phyloP scores from a whole-genome alignment of 495 filamentous ascomycete species.

The Aspergillus nidulans region DNA sequence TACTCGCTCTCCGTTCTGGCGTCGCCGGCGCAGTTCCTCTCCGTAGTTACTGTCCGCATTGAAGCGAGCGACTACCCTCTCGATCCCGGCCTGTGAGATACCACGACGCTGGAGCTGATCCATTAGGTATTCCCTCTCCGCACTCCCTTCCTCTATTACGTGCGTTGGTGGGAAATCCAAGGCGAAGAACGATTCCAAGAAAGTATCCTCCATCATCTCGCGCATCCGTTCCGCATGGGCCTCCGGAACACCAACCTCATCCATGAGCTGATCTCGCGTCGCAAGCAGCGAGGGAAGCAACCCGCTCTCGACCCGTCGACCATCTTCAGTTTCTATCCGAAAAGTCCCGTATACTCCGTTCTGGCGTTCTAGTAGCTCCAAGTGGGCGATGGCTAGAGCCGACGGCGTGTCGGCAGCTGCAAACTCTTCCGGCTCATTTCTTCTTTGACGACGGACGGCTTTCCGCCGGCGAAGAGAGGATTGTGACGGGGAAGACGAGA shows the following conservation, averaged over 20 bases:
- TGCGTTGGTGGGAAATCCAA: constrained; percentile 42
- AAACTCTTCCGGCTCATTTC: constrained; percentile 26
- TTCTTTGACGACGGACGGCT: constrained; percentile 39
- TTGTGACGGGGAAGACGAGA: constrained; percentile 24
- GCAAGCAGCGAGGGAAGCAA: constrained; percentile 41
- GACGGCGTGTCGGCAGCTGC: constrained; percentile 32
- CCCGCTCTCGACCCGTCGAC: constrained; percentile 43
- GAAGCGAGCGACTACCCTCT: constrained; percentile 36
- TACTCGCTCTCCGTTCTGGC: constrained; percentile 40
- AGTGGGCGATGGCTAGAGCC: constrained; percentile 38
- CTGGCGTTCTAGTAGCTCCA: constrained; percentile 42
- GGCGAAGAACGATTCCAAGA: constrained; percentile 47
- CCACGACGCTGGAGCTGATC: constrained; percentile 41
- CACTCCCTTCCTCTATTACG: constrained; percentile 26
- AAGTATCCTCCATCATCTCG: constrained; percentile 48
- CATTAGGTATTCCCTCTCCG: constrained; percentile 35
- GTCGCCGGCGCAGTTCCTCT: constrained; percentile 40
- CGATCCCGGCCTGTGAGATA: constrained; percentile 39
- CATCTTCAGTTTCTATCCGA: constrained; percentile 46
- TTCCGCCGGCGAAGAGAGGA: constrained; percentile 43
- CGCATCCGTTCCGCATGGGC: constrained; percentile 45
- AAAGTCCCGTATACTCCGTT: constrained; percentile 48
- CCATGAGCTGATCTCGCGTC: constrained; percentile 45
- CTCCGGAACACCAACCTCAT: constrained; percentile 36
- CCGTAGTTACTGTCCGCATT: constrained; percentile 43